Base-by-base conservation (phyloP, 2,329 filamentous ascomycete species). In the Basipetospora chlamydospora region DNA sequence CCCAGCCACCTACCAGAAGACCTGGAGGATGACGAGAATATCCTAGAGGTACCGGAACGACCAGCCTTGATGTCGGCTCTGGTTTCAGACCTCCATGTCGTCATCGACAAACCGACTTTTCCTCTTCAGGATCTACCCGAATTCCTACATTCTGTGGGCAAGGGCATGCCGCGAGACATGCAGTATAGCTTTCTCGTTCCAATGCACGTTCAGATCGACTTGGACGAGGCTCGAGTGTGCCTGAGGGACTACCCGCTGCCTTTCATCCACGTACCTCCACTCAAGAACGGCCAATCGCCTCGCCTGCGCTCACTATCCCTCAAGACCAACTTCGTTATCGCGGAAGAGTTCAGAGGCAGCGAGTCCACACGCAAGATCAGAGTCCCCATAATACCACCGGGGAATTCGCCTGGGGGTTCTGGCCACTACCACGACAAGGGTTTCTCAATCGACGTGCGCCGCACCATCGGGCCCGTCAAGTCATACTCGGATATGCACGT, bases 231-330 rank as follows among this genome's bases (percentile, higher is more conserved):
- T 8, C 77, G 81, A 42, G 70, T 92, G n/a, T 80, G 78, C 11
- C 61, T 98, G 16, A 75, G 90, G 44, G 90, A 98, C 58, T 98
- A 98, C 50, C 92, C 92, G 7, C 63, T 98, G 16, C 90, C 92
- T 4, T 63, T 98, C 18, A 56, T 98, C 21, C 90, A 98, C 53
- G 82, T 98, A 15, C 90, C 92, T 1, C 70, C 79, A 0, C 72
- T 95, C 42, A 80, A 83, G 41, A 64, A 76, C 12, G 79, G 78
- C 0, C 88, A 96, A 52, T 83, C 86, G 1, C 72, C 80, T 5
- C 74, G 82, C 39, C 58, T 87, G 22, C 78, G 83, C n/a, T 80
- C 86, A 35, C 73, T 93, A 52, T 85, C 82, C 1, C 63, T 98
- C 37, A 80, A 76, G 46, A 82, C 87, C 2, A 84, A 98, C 50